These are phyloP conservation scores for Auriscalpium vulgare DNA, from an alignment of 768 basidiomycete species.

Conservation along the genomic window DNA sequence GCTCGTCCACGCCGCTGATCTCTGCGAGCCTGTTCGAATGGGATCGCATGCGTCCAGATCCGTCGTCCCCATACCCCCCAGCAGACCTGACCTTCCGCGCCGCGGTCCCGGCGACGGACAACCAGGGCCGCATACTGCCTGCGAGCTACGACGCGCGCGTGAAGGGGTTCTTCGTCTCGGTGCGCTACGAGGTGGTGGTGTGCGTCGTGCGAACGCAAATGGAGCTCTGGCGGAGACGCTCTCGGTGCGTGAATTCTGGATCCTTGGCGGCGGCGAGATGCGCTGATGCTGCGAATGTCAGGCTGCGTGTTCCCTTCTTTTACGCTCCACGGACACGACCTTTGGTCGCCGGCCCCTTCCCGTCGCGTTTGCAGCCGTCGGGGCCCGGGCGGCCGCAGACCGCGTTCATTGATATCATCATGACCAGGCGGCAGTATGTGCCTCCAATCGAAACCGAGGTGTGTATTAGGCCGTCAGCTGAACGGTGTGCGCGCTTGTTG, in stretches of 20 bases:
- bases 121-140: background rate
- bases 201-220: background rate
- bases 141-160: constrained; percentile 10
- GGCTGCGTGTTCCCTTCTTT: constrained; percentile 7
- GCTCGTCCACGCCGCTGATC: background rate
- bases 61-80: background rate
- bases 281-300: background rate
- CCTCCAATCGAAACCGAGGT: constrained; percentile 9
- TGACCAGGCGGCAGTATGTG: background rate
- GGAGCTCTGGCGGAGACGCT: background rate
- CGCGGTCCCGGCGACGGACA: background rate
- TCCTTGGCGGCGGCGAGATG: background rate
- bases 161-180: constrained; percentile 8
- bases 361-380: background rate
- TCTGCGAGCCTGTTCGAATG: constrained; percentile 4
- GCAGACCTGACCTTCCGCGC: constrained; percentile 4
- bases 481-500: background rate
- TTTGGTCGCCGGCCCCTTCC: constrained; percentile 1
- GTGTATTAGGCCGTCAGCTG: background rate
- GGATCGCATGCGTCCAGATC: background rate
- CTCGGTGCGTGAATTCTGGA: constrained; percentile 2
- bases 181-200: constrained; percentile 6
- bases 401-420: constrained; percentile 6
- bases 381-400: background rate
- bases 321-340: constrained; percentile 10